Evolutionary conservation across 768 basidiomycete genomes (phyloP), one percentile per base, ranked within the genome.

Genomic region (Naganishia vaughanmartiniae): DNA sequence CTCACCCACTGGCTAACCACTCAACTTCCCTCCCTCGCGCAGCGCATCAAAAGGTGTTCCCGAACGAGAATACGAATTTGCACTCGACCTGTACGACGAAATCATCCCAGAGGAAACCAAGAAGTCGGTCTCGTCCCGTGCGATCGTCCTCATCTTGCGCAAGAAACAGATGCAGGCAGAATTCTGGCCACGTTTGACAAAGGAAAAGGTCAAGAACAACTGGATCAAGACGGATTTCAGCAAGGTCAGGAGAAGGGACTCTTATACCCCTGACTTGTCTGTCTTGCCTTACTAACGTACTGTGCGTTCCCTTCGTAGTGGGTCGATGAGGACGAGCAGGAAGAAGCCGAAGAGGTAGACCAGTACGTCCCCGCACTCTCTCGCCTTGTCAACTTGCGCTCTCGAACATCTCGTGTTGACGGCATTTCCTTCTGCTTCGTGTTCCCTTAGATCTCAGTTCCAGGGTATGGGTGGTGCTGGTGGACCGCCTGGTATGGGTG

Each of bases 321-420:
- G 93, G 89, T 90, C 51, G 94, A 97, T 77, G 94, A 97, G 83
- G 95, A 97, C 79, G 94, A 98, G 80, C 95, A 97, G 83, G 90
- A 91, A 48, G 89, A 85, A 63, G 85, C 82, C 28, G 74, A 81
- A 1, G 77, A 55, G 9, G 54, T 71, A 54, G 78, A 78, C 53
- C 77, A 80, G 77, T 79, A 72, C 77, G 77, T 76, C 21, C 12
- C 4, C n/a, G 54, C n/a, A n/a, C n/a, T n/a, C n/a, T n/a, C 24
- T 12, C 39, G 26, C 15, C 11, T 0, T 19, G 6, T 26, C 56
- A 66, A 9, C 36, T 57, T 21, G 15, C 42, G 17, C 24, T 39
- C 24, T n/a, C 30, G 19, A 28, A 14, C n/a, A 7, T 24, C 19
- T 54, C 17, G 28, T 42, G 45, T 30, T 55, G 51, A 36, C 70